phyloP scores from a whole-genome alignment of 2,329 filamentous ascomycete genomes.

The Talaromyces sp. region DNA sequence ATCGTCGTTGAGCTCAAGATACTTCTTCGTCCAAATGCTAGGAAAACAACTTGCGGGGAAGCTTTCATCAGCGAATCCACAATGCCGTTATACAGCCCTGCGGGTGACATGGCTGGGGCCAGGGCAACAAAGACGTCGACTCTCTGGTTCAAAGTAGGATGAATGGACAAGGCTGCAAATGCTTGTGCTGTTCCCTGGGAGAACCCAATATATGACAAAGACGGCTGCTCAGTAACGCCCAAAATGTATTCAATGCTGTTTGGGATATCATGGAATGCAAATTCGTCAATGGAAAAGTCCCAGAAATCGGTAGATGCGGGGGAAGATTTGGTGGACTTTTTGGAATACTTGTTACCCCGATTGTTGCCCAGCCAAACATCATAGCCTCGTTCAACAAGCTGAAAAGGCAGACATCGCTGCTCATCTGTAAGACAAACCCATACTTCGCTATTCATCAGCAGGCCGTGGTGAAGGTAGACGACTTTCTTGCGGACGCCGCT shows the following conservation, averaged over 20 bases:
- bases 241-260: constrained; percentile 91
- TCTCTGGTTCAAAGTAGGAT: constrained; percentile 85
- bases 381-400: constrained; percentile 82
- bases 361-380: constrained; percentile 99
- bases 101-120: constrained; percentile 92
- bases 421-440: constrained; percentile 92
- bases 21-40: constrained; percentile 85
- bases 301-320: constrained; percentile 77
- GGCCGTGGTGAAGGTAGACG: constrained; percentile 88
- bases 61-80: constrained; percentile 92
- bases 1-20: constrained; percentile 91
- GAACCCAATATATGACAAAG: constrained; percentile 93
- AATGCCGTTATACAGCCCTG: constrained; percentile 80
- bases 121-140: constrained; percentile 95
- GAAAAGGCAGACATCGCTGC: constrained; percentile 80
- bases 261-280: constrained; percentile 95
- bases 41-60: constrained; percentile 84
- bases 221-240: constrained; percentile 71
- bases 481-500: constrained; percentile 72
- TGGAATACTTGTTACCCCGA: constrained; percentile 97
- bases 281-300: constrained; percentile 98
- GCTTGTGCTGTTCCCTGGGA: constrained; percentile 96
- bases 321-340: constrained; percentile 75
- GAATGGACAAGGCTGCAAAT: constrained; percentile 87
- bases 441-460: constrained; percentile 98